phyloP scores from a whole-genome alignment of 192 early-diverging fungal genomes.

The Entomortierella chlamydospora region DNA sequence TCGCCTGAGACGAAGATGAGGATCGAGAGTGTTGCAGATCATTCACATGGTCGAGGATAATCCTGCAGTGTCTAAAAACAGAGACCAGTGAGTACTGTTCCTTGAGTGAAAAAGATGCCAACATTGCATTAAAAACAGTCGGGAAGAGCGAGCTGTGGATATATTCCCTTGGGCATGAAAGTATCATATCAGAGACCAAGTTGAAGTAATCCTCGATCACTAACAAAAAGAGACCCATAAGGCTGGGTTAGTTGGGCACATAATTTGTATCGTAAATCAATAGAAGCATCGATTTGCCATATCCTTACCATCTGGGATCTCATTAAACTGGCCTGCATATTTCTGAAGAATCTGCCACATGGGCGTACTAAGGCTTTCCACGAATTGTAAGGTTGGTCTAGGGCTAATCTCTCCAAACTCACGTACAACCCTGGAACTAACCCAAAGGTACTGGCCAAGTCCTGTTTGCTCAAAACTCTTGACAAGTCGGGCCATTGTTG shows the following conservation, averaged over 20 bases:
- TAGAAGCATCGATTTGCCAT: neutral
- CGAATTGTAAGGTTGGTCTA: conserved; percentile 64
- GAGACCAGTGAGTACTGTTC: conserved; percentile 61
- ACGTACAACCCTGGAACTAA: conserved; percentile 71
- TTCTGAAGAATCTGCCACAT: conserved; percentile 68
- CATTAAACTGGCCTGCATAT: conserved; percentile 63
- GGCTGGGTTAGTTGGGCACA: too few species aligned
- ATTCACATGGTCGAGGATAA: conserved; percentile 55
- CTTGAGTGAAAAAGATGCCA: conserved; percentile 67
- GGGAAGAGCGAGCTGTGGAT: conserved; percentile 66
- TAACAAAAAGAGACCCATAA: conserved; percentile 31
- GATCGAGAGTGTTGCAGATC: conserved; percentile 22
- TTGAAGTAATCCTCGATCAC: conserved; percentile 85
- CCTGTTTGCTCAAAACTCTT: conserved; percentile 75
- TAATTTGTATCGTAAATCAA: too few species aligned
- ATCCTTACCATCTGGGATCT: conserved; percentile 76
- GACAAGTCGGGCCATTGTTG: conserved; percentile 71
- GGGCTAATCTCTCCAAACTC: conserved; percentile 71
- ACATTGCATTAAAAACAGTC: conserved; percentile 70
- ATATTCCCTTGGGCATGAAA: conserved; percentile 62
- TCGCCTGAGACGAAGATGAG: conserved; percentile 8
- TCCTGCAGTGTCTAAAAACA: conserved; percentile 61
- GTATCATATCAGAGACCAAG: conserved; percentile 64
- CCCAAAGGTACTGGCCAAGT: conserved; percentile 84
- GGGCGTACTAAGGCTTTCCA: conserved; percentile 72